Percentiles rank a stretch among this genome's conserved stretches.
phyloP scores from a whole-genome alignment of 2,329 filamentous ascomycete species.

The Fusarium anguioides region DNA sequence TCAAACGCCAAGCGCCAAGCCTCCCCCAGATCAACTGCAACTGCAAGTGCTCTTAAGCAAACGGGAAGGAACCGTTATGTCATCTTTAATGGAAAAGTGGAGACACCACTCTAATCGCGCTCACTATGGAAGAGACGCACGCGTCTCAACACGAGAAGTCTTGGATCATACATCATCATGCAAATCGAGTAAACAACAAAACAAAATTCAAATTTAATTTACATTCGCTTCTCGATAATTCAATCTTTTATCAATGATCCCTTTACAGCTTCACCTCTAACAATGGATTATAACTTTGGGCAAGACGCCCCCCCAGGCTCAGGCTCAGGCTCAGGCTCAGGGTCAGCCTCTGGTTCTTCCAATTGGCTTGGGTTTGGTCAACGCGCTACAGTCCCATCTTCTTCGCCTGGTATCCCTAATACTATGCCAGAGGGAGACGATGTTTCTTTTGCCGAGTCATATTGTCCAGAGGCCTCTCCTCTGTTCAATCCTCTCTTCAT shows the following conservation, averaged over 20 bases:
- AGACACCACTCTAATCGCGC: constrained; percentile 1
- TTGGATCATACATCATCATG: constrained; percentile 16
- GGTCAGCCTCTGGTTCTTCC: constrained; percentile 28
- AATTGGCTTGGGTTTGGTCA: constrained; percentile 36
- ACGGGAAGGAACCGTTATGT: constrained; percentile 6
- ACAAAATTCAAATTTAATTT: constrained; percentile 10
- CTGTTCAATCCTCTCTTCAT: constrained; percentile 37
- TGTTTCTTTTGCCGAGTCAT: constrained; percentile 43
- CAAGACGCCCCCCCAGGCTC: constrained; percentile 26
- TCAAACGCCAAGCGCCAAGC: constrained; percentile 19
- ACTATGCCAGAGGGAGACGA: constrained; percentile 30
- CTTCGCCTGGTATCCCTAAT: constrained; percentile 32
- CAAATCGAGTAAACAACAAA: constrained; percentile 23
- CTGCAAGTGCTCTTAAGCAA: constrained; percentile 22
- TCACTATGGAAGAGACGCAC: not conserved
- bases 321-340: constrained; percentile 22
- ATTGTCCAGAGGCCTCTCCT: constrained; percentile 39
- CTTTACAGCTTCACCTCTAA: not conserved
- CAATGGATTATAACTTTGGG: constrained; percentile 38
- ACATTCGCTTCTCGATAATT: not conserved
- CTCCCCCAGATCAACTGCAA: constrained; percentile 20
- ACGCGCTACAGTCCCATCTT: constrained; percentile 27
- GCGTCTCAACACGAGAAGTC: constrained; percentile 9
- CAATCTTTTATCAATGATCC: not conserved
- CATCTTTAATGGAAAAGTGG: not conserved